Base-by-base conservation (phyloP, 805 yeast genomes). In the Henningerozyma blattae region DNA sequence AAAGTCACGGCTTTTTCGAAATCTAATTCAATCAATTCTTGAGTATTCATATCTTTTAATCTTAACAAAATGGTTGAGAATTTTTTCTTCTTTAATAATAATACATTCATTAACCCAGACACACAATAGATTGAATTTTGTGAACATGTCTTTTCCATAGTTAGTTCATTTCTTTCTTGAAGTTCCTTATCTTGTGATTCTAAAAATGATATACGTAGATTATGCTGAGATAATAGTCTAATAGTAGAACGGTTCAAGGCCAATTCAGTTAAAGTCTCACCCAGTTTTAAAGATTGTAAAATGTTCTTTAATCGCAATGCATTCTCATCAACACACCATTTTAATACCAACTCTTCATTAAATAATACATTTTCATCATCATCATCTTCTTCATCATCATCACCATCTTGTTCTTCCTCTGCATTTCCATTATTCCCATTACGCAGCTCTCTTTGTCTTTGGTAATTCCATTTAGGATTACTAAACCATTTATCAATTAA, bases 261-360 rank as follows among this genome's bases (percentile, higher is more conserved):
- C 16, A 52, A 25, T 15, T 44, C 44, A 5, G 48, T 39, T 4
- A 55, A 18, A 8, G 49, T 39, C 30, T 46, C 50, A 7, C 58
- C 54, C 15, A 55, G 31, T 28, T 44, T 45, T 18, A 55, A 31
- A 28, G 46, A 41, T 31, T 54, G 48, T 15, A 44, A 20, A 17
- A 55, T 50, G 25, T 36, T 38, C 19, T 41, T 33, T 25, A 48
- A 26, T 29, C 44, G 49, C 5, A 34, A 26, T 5, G 47, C 44
- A 31, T 47, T 44, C 13, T 44, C 45, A 27, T 51, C 58, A 4
- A 55, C 42, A 28, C 45, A 42, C 60, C 60, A 55, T 35, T 52
- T 51, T 15, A 31, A 18, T 15, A 26, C 16, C 4, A 28, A 13
- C n/a, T 35, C 35, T 20, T 24, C 27, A 3, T 33, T n/a, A 20